These are phyloP conservation scores for Erodium moschatum DNA, from an alignment of 441 rosid genomes.

Conservation along the genomic window DNA sequence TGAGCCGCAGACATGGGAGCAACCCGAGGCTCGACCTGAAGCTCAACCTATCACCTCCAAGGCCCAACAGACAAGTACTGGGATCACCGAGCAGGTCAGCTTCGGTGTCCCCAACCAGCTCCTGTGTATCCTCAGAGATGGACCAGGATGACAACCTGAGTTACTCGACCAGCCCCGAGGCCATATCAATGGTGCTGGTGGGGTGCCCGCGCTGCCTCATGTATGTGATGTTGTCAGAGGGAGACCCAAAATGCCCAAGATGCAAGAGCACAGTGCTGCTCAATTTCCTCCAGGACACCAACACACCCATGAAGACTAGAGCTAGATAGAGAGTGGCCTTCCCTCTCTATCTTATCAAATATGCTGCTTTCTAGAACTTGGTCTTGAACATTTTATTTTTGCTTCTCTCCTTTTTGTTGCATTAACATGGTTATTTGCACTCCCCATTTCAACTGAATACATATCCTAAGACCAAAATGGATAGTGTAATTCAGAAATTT, in stretches of 20 bases:
- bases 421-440: constrained; percentile 54
- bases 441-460: constrained; percentile 32
- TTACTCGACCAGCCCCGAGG: constrained; percentile 65
- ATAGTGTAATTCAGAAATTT: too few species aligned
- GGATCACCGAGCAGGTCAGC: constrained; percentile 58
- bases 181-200: constrained; percentile 80
- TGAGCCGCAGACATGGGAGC: constrained; percentile 63
- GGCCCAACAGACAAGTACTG: constrained; percentile 30
- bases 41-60: constrained; percentile 81
- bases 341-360: constrained; percentile 5
- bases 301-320: constrained; percentile 31
- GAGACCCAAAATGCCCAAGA: constrained; percentile 87
- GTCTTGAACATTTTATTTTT: constrained; percentile 13
- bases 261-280: constrained; percentile 98
- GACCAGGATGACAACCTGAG: constrained; percentile 39
- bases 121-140: constrained; percentile 78
- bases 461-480: neutral
- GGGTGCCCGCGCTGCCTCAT: constrained; percentile 94
- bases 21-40: constrained; percentile 68
- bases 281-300: constrained; percentile 58
- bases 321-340: constrained; percentile 16
- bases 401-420: neutral
- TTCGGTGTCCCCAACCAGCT: constrained; percentile 65
- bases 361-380: constrained; percentile 21
- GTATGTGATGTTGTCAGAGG: constrained; percentile 92